Conservation (phyloP, 1,284 basidiomycete genomes). For the Ceratobasidium sp. region DNA sequence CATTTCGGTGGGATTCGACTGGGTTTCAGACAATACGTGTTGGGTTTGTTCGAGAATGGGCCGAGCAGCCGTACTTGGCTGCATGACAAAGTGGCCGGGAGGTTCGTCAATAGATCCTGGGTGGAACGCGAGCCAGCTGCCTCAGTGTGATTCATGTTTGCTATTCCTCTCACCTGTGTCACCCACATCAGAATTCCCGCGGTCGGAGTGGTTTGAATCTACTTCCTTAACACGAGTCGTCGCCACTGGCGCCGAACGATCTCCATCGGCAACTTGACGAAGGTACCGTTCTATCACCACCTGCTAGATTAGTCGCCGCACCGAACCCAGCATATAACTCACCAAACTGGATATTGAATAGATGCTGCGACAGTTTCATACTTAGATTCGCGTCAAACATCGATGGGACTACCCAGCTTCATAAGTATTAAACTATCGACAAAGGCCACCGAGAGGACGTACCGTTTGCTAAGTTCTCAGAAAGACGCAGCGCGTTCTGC, state of each 20-base stretch:
- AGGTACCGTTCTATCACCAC: not conserved
- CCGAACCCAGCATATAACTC: not conserved
- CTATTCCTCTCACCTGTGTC: too few species aligned
- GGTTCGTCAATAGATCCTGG: too few species aligned
- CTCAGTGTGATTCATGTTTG: too few species aligned
- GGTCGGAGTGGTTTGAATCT: too few species aligned
- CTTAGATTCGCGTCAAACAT: constrained; percentile 16
- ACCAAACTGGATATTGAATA: constrained; percentile 22
- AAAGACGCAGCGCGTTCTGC: constrained; percentile 8
- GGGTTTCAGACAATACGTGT: not conserved
- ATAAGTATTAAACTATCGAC: not conserved
- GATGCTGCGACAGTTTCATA: constrained; percentile 30
- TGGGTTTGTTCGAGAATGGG: not conserved
- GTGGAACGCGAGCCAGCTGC: too few species aligned
- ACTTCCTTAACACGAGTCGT: too few species aligned
- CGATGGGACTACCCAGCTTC: constrained; percentile 7
- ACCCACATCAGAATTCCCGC: not conserved
- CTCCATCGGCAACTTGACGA: not conserved
- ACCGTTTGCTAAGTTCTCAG: constrained; percentile 17
- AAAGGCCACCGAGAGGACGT: not conserved
- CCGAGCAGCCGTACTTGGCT: not conserved
- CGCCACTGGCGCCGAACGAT: too few species aligned
- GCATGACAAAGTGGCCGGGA: not conserved
- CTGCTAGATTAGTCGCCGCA: not conserved
- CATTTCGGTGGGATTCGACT: not conserved